A percentile compares a stretch with the other conserved stretches of the same genome.
Evolutionary conservation across 2,329 filamentous ascomycete genomes (phyloP).

Genomic region (Penicillium sp.): DNA sequence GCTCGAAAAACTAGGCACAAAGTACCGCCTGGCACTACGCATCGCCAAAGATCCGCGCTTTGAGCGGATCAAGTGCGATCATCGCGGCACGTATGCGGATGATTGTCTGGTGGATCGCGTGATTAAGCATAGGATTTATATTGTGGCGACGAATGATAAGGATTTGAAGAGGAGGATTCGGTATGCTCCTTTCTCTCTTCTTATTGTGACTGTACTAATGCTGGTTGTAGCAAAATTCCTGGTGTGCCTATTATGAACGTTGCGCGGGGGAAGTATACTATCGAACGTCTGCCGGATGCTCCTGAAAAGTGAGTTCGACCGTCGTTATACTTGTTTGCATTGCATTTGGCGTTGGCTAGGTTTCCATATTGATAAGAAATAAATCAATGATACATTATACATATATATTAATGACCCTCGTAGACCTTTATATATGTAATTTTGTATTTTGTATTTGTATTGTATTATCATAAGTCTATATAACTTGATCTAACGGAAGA

Average conservation of each 20-base stretch:
- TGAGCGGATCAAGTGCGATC: conserved; percentile 80
- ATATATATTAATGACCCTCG: too few species aligned
- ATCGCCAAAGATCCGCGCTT: conserved; percentile 89
- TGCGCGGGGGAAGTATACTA: conserved; percentile 84
- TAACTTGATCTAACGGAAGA: neutral
- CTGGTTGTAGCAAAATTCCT: conserved; percentile 59
- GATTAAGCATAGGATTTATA: conserved; percentile 70
- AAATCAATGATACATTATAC: too few species aligned
- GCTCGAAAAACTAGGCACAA: conserved; percentile 81
- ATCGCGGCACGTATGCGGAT: conserved; percentile 84
- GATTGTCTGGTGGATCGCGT: conserved; percentile 76
- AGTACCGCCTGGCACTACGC: conserved; percentile 79
- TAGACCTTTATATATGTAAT: neutral
- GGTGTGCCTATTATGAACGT: conserved; percentile 70
- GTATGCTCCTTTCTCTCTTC: conserved; percentile 12
- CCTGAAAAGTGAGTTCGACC: conserved; percentile 9
- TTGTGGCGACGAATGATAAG: conserved; percentile 67
- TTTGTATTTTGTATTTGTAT: neutral
- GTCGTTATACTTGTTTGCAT: neutral
- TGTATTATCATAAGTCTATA: neutral
- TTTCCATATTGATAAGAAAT: too few species aligned
- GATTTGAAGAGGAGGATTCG: conserved; percentile 78
- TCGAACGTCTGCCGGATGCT: conserved; percentile 81
- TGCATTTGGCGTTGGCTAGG: conserved; percentile 4
- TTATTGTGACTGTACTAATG: neutral